A percentile compares a stretch with the other conserved stretches of the same genome.
Conservation (phyloP, 2,329 filamentous ascomycete species). For the Pyrenochaeta sp. region DNA sequence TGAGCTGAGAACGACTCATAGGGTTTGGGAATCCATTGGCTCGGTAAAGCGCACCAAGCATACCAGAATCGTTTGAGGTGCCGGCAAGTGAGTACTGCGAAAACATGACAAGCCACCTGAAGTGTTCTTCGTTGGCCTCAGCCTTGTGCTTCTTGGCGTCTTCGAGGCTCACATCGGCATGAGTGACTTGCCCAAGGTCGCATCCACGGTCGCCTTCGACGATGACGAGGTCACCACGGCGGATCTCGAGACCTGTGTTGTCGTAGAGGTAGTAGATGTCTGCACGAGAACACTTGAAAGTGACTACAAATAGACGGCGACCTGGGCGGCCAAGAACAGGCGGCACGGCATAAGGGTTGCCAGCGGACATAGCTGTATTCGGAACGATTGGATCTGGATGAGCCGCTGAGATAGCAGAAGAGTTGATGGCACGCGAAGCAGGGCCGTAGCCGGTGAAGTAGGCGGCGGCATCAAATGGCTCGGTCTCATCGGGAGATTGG, state of each 20-base stretch:
- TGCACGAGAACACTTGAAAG: slow-evolving; percentile 94
- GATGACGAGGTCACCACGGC: slow-evolving; percentile 92
- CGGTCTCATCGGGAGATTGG: slow-evolving; percentile 63
- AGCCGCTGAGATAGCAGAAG: slow-evolving; percentile 46
- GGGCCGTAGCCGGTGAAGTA: slow-evolving; percentile 51
- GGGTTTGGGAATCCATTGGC: slow-evolving; percentile 43
- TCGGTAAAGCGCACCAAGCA: slow-evolving; percentile 55
- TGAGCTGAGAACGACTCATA: slow-evolving; percentile 59
- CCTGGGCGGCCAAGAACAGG: slow-evolving; percentile 39
- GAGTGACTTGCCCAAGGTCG: slow-evolving; percentile 90
- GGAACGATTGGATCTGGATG: slow-evolving; percentile 44
- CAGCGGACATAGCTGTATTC: slow-evolving; percentile 28
- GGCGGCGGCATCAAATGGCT: slow-evolving; percentile 58
- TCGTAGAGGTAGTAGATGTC: slow-evolving; percentile 98
- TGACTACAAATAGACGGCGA: slow-evolving; percentile 77
- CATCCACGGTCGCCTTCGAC: slow-evolving; percentile 97
- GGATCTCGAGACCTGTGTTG: slow-evolving; percentile 89
- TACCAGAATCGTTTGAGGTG: slow-evolving; percentile 55
- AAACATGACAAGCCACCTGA: slow-evolving; percentile 99
- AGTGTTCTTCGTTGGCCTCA: slow-evolving; percentile 92
- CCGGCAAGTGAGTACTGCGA: slow-evolving; percentile 65
- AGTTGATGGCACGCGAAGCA: slow-evolving; percentile 46
- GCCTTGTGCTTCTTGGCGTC: slow-evolving; percentile 89
- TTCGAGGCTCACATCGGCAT: slow-evolving; percentile 87
- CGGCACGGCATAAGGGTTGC: slow-evolving; percentile 48